Conservation (phyloP, 352 stramenopile genomes). For the Pythium volutum region DNA sequence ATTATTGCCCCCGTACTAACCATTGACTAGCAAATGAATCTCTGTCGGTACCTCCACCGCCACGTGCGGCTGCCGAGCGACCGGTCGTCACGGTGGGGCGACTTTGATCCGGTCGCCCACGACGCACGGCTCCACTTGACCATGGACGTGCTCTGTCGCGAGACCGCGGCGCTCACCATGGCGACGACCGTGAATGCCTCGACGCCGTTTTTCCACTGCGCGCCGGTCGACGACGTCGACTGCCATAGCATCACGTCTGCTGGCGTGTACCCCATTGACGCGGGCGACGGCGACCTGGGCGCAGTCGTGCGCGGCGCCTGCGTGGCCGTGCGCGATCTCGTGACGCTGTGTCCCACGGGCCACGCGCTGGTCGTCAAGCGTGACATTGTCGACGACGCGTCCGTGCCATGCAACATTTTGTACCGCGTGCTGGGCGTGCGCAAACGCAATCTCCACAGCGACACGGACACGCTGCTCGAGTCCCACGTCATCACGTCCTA, state of each 20-base stretch:
- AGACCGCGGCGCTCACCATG: background rate
- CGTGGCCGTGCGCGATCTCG: slow-evolving; percentile 23
- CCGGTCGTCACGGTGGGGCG: background rate
- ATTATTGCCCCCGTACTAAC: background rate
- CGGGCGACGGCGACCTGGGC: slow-evolving; percentile 3
- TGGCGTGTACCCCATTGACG: slow-evolving; percentile 1
- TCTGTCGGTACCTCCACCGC: slow-evolving; percentile 7
- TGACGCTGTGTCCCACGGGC: slow-evolving; percentile 23
- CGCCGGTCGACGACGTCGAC: background rate
- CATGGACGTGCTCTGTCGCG: slow-evolving; percentile 5
- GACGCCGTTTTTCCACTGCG: background rate
- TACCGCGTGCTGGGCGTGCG: slow-evolving; percentile 2
- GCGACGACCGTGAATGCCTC: too few relatives aligned
- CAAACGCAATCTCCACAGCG: background rate
- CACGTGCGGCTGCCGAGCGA: slow-evolving; percentile 4
- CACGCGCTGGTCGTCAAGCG: slow-evolving; percentile 14
- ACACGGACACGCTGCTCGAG: slow-evolving; percentile 2
- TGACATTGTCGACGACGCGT: slow-evolving; percentile 12
- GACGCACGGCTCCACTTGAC: background rate
- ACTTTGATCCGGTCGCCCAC: background rate
- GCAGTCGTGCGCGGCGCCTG: slow-evolving; percentile 18
- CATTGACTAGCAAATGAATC: background rate
- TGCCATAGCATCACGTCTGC: slow-evolving; percentile 25
- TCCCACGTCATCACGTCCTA: slow-evolving; percentile 10
- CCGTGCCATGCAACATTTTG: background rate